phyloP scores from a whole-genome alignment of 2,329 filamentous ascomycete genomes.

The Microcera coccophila region DNA sequence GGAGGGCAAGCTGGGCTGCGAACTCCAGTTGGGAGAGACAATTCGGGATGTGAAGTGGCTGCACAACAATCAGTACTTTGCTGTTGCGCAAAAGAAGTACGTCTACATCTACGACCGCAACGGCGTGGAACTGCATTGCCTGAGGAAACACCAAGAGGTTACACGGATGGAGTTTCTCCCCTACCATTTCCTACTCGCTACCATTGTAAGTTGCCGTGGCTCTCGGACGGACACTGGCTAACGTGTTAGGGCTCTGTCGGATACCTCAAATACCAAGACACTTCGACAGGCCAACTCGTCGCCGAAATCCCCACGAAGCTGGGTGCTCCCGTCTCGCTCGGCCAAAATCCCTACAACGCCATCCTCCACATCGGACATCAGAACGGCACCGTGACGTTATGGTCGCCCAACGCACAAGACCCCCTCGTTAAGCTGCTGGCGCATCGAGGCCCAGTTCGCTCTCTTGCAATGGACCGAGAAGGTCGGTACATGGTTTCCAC shows the following conservation, averaged over 20 bases:
- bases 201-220: slow-evolving; percentile 56
- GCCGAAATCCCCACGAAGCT: slow-evolving; percentile 80
- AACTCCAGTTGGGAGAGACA: slow-evolving; percentile 86
- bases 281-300: slow-evolving; percentile 85
- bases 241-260: slow-evolving; percentile 65
- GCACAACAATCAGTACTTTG: slow-evolving; percentile 92
- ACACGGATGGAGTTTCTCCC: slow-evolving; percentile 93
- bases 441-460: slow-evolving; percentile 83
- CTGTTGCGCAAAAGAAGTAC: slow-evolving; percentile 92
- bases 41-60: slow-evolving; percentile 86
- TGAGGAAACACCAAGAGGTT: slow-evolving; percentile 87
- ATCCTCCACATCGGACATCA: slow-evolving; percentile 90
- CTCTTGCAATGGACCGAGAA: slow-evolving; percentile 79
- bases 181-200: slow-evolving; percentile 91
- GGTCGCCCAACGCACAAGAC: slow-evolving; percentile 87
- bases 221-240: neutral
- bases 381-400: slow-evolving; percentile 89
- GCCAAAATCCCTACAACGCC: slow-evolving; percentile 89
- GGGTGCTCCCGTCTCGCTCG: slow-evolving; percentile 76
- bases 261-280: slow-evolving; percentile 90
- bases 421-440: slow-evolving; percentile 88
- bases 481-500: slow-evolving; percentile 94
- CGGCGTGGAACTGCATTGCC: slow-evolving; percentile 86
- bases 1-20: slow-evolving; percentile 83
- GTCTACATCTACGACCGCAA: slow-evolving; percentile 94